A percentile compares a stretch with the other conserved stretches of the same genome.
phyloP scores from a whole-genome alignment of 352 stramenopile species.

The Peronospora belbahrii region DNA sequence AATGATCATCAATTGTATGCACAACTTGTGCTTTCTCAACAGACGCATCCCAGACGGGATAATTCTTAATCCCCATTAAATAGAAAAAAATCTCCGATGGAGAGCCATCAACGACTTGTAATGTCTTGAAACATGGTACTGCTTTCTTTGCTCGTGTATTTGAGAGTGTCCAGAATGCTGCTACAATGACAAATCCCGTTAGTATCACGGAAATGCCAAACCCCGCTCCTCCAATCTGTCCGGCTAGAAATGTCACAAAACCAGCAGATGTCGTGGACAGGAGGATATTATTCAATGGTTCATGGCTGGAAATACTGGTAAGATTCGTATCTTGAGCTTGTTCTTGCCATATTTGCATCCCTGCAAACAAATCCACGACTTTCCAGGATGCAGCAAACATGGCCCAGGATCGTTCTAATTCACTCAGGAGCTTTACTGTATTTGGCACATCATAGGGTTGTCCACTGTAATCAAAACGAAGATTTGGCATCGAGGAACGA shows the following conservation, averaged over 20 bases:
- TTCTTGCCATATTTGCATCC: slow-evolving; percentile 66
- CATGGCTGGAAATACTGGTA: slow-evolving; percentile 2
- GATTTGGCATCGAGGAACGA: neutral
- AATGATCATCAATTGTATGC: slow-evolving; percentile 72
- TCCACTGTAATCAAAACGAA: slow-evolving; percentile 7
- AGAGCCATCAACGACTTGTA: slow-evolving; percentile 52
- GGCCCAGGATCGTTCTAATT: slow-evolving; percentile 61
- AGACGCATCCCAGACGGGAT: slow-evolving; percentile 56
- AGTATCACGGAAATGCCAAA: slow-evolving; percentile 43
- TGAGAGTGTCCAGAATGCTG: slow-evolving; percentile 51
- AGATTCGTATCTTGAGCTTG: slow-evolving; percentile 2
- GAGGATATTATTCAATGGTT: slow-evolving; percentile 56
- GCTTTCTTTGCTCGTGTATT: slow-evolving; percentile 27
- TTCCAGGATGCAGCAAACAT: slow-evolving; percentile 65
- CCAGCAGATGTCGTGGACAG: slow-evolving; percentile 45
- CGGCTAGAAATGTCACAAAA: slow-evolving; percentile 55
- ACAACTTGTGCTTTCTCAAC: slow-evolving; percentile 55
- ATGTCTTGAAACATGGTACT: slow-evolving; percentile 62
- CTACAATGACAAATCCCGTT: slow-evolving; percentile 33
- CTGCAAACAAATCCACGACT: slow-evolving; percentile 59
- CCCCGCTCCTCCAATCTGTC: slow-evolving; percentile 54
- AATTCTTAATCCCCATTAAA: slow-evolving; percentile 69
- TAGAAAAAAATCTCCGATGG: slow-evolving; percentile 69
- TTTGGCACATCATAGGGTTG: slow-evolving; percentile 27
- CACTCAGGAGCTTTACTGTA: slow-evolving; percentile 61